Base-by-base conservation (phyloP, 257 asterid genomes). In the Petrea volubilis region DNA sequence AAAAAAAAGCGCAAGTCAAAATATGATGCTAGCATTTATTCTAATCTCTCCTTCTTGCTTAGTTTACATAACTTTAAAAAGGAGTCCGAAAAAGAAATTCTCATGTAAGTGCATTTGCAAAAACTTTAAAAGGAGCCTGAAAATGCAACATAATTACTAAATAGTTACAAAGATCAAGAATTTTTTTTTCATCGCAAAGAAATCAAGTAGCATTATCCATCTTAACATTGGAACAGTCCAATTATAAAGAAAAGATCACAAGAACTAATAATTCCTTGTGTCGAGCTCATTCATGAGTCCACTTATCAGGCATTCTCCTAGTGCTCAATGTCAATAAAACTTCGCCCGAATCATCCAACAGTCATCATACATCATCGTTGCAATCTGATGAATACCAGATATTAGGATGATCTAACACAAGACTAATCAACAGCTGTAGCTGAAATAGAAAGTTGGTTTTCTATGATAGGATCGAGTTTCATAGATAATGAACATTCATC, bases 351-450 rank as follows among this genome's bases (percentile, higher is more conserved):
- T 73, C 83, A 79, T 84, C 94, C 85, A 74, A 79, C 84, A 81
- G 81, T 85, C 86, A 86, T 90, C 90, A 86, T 83, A 83, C 89
- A 87, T 85, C 96, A 84, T 84, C 88, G 68, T 79, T 86, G 92
- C 86, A 78, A 86, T 84, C 93, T 87, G 96, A 78, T 71, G 82
- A 89, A 87, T 73, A 89, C 83, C 83, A 79, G 70, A 76, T 67
- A 86, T 90, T 77, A 86, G 95, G 83, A 83, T 58, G 80, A 79
- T 72, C 72, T 73, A n/a, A 73, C 58, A 69, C 67, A 76, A 77
- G 64, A 79, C 79, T 72, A 79, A 70, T 44, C 40, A 46, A 77
- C 47, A 62, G 56, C 38, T 64, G 76, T 62, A 64, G 74, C 62
- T 72, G 50, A 51, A 62, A 63, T 25, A 56, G 47, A 64, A 52